phyloP scores from a whole-genome alignment of 2,329 filamentous ascomycete genomes.

The Xylaria sp. region DNA sequence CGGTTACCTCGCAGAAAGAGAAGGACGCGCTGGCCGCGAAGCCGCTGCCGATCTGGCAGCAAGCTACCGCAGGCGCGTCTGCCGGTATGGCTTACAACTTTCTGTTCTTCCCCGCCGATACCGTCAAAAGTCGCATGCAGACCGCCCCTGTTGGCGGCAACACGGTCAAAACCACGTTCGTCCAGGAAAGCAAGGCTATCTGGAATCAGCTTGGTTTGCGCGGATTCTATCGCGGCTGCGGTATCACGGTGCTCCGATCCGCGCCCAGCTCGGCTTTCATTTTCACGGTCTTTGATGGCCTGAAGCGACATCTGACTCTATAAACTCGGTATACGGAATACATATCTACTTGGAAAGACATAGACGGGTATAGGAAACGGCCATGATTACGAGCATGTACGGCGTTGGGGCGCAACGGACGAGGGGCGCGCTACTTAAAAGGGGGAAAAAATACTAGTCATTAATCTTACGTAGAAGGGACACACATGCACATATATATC shows the following conservation, averaged over 20 bases:
- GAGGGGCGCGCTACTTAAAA: background rate
- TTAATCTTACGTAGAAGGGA: slow-evolving; percentile 6
- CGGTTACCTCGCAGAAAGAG: slow-evolving; percentile 37
- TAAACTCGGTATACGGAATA: slow-evolving; percentile 20
- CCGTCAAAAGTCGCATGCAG: slow-evolving; percentile 95
- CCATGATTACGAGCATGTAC: slow-evolving; percentile 12
- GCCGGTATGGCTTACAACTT: slow-evolving; percentile 97
- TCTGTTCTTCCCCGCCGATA: slow-evolving; percentile 93
- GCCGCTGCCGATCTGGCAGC: slow-evolving; percentile 74
- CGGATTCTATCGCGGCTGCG: slow-evolving; percentile 89
- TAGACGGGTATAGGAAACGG: slow-evolving; percentile 18
- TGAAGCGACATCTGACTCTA: slow-evolving; percentile 64
- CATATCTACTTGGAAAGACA: background rate
- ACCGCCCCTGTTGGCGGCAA: slow-evolving; percentile 65
- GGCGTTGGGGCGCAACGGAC: slow-evolving; percentile 17
- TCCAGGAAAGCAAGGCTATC: slow-evolving; percentile 63
- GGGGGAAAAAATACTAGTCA: background rate
- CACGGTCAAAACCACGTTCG: slow-evolving; percentile 59
- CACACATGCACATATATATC: background rate
- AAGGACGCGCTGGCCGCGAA: slow-evolving; percentile 40
- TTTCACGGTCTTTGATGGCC: slow-evolving; percentile 86
- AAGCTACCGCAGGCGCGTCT: slow-evolving; percentile 77
- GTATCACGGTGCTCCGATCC: slow-evolving; percentile 81
- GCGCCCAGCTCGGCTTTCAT: slow-evolving; percentile 98
- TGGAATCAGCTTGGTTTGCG: slow-evolving; percentile 77